phyloP scores from a whole-genome alignment of 768 basidiomycete genomes.

The Mrakia gelida region DNA sequence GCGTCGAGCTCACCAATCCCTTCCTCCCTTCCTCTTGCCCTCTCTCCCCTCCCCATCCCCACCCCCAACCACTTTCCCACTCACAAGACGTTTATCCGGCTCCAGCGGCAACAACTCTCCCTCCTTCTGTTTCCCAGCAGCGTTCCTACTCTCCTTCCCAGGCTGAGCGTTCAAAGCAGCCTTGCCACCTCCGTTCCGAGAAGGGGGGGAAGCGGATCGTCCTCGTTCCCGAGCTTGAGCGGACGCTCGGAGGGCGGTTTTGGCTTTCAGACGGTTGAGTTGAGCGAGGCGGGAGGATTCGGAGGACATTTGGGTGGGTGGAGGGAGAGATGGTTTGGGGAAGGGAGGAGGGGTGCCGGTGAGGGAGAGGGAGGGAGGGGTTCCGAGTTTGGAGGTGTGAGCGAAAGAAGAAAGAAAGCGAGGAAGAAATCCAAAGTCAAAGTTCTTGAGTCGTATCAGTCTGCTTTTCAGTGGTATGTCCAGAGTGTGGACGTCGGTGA shows the following conservation, averaged over 20 bases:
- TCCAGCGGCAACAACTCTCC: conserved; percentile 36
- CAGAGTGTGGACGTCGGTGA: no score
- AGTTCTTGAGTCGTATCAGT: no score
- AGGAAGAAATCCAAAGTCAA: no score
- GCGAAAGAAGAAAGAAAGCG: no score
- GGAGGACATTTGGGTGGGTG: neutral
- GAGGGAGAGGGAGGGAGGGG: neutral
- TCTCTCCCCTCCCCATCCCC: no score
- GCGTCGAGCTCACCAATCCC: conserved; percentile 3
- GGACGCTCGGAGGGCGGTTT: conserved; percentile 34
- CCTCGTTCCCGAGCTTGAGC: conserved; percentile 27
- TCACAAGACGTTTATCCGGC: conserved; percentile 42
- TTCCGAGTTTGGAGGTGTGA: no score
- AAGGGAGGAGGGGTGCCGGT: neutral
- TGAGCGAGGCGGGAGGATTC: conserved; percentile 35
- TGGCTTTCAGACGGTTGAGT: conserved; percentile 43
- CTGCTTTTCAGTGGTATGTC: no score
- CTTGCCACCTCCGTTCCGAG: conserved; percentile 10
- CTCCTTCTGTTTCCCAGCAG: neutral
- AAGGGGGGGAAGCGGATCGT: conserved; percentile 25
- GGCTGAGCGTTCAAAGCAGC: conserved; percentile 22
- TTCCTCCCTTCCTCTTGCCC: neutral
- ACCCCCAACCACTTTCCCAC: conserved; percentile 14
- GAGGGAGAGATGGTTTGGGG: neutral
- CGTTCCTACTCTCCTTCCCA: conserved; percentile 29